Evolutionary conservation across 371 early-diverging fungal species (phyloP), one percentile per base, ranked within the genome.

Genomic region (Mycotypha africana): DNA sequence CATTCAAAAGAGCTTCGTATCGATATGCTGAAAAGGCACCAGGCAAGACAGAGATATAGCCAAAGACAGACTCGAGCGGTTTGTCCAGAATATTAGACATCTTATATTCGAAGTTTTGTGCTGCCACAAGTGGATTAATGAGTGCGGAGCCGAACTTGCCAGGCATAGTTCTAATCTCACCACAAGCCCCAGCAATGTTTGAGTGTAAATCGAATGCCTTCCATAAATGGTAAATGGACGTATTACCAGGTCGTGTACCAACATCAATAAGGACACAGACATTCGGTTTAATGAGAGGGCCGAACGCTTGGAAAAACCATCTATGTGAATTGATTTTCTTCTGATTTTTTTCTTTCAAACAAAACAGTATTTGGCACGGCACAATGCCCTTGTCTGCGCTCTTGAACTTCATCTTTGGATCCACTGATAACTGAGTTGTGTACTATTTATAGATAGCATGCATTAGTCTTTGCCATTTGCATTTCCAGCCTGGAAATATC

Each of bases 11-110:
- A 1, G 96, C 97, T 3, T 60, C 60, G 62, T 85, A 97, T 20
- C 97, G 83, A 69, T 97, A 97, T 10, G 97, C 97, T 0, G 92
- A 92, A 66, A 97, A 97, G n/a, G 96, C 95, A 49, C 95, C 95
- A 10, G 95, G 95, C 28, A 94, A 76, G 43, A 97, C 97, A 1
- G 92, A 89, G 60, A 97, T 95, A 62, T 92, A 95, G n/a, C 97
- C 97, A 76, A 93, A 93, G 15, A 92, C 88, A 5, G 92, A 91
- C 69, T 97, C 97, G 14, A 97, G 74, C 1, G 96, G 96, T 70
- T 97, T 97, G 74, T 97, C 97, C 12, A 97, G 74, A 60, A 97
- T 95, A 62, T 97, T 97, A 52, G 89, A 88, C 85, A 95, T 93
- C 56, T 94, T 94, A 78, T 93, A 93, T 65, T 86, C 95, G 72